phyloP scores from a whole-genome alignment of 2,329 filamentous ascomycete species.

The Pezicula radicicola region DNA sequence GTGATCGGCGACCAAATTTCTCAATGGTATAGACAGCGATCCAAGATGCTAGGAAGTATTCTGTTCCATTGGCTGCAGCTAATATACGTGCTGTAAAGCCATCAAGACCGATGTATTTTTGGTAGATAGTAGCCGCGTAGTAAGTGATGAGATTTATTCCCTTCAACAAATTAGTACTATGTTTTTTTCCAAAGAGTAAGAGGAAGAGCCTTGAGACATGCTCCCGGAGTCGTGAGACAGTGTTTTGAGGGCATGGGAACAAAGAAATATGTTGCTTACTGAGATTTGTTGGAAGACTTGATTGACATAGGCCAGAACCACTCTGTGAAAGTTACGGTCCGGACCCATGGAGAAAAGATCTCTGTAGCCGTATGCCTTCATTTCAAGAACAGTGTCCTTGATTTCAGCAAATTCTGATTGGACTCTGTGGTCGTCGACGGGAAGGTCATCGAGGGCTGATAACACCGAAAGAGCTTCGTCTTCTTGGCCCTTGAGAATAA shows the following conservation, averaged over 20 bases:
- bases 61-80: constrained; percentile 48
- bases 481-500: constrained; percentile 40
- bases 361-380: constrained; percentile 26
- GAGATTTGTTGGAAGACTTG: constrained; percentile 51
- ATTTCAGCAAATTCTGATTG: constrained; percentile 48
- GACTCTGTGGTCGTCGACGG: constrained; percentile 50
- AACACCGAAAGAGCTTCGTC: constrained; percentile 42
- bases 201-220: too few species aligned
- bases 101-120: constrained; percentile 42
- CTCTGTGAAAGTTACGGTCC: constrained; percentile 50
- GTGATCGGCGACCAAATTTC: constrained; percentile 60
- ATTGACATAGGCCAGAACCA: constrained; percentile 45
- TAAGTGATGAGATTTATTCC: constrained; percentile 42
- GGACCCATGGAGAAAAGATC: constrained; percentile 48
- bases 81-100: constrained; percentile 48
- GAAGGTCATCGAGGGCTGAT: constrained; percentile 34
- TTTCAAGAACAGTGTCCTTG: constrained; percentile 66
- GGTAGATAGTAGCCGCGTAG: constrained; percentile 47
- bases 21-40: constrained; percentile 36
- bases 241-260: too few species aligned
- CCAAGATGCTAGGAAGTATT: constrained; percentile 33
- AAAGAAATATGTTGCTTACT: too few species aligned
- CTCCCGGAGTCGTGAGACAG: too few species aligned
- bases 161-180: too few species aligned
- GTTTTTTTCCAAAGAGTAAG: too few species aligned